Conservation (phyloP, 139 green algal genomes). For the Chlamydomonas incerta region DNA sequence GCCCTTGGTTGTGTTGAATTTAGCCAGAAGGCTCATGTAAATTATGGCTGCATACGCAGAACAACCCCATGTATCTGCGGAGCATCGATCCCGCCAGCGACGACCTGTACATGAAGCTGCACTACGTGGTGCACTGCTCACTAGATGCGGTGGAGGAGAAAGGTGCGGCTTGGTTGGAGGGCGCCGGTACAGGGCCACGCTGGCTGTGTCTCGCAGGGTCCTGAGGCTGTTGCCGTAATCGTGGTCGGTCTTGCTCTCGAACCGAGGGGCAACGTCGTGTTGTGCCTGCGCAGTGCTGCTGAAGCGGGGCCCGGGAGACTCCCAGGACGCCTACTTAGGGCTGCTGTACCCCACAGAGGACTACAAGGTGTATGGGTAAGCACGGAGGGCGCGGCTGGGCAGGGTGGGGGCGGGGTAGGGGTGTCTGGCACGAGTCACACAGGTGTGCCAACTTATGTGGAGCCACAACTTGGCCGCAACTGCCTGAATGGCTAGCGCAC, state of each 20-base stretch:
- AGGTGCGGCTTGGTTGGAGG: too few species aligned
- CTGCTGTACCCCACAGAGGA: slow-evolving; percentile 89
- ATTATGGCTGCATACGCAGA: slow-evolving; percentile 59
- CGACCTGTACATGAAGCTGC: slow-evolving; percentile 82
- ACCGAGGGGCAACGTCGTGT: too few species aligned
- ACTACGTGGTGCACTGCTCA: slow-evolving; percentile 88
- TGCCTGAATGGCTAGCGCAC: too few species aligned
- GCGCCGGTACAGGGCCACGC: too few species aligned
- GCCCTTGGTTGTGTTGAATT: not conserved
- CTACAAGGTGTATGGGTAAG: slow-evolving; percentile 81
- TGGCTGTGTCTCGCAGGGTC: too few species aligned
- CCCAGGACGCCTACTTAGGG: slow-evolving; percentile 82
- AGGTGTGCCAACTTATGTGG: too few species aligned
- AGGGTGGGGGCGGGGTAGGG: too few species aligned
- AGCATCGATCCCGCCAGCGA: slow-evolving; percentile 58
- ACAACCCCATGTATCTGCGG: slow-evolving; percentile 85
- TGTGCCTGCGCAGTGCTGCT: slow-evolving; percentile 33
- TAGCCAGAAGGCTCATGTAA: too few species aligned
- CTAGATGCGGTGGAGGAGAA: slow-evolving; percentile 91
- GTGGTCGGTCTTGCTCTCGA: too few species aligned
- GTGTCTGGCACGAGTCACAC: too few species aligned
- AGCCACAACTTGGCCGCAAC: too few species aligned
- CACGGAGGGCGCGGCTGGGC: not conserved
- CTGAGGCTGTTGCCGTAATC: too few species aligned
- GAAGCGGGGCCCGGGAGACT: slow-evolving; percentile 52